These are phyloP conservation scores for Silybum marianum DNA, from an alignment of 129 eudicot species.

Conservation along the genomic window DNA sequence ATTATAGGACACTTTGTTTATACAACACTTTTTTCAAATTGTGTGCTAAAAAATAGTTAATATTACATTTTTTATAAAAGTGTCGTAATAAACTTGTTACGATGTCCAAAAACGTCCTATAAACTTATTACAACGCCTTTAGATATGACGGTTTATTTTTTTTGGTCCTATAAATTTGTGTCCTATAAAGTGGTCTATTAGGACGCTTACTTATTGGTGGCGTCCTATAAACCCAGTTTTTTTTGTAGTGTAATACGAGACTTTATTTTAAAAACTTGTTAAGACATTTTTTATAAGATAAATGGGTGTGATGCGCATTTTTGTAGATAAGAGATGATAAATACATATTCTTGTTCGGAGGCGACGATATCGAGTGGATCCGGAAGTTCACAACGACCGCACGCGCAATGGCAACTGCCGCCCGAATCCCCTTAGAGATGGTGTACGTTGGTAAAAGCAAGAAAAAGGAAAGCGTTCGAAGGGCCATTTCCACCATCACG, in stretches of 20 bases:
- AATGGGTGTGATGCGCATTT: not conserved
- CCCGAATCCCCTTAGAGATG: conserved; percentile 49
- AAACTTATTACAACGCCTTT: not conserved
- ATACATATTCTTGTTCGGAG: conserved; percentile 57
- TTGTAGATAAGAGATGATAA: conserved; percentile 40
- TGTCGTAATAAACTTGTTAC: not conserved
- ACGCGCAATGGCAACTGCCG: conserved; percentile 37
- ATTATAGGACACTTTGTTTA: too few species aligned
- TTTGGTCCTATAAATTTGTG: not conserved
- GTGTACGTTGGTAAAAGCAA: conserved; percentile 60
- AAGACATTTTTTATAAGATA: conserved; percentile 16
- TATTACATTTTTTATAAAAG: not conserved
- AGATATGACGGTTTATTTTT: too few species aligned
- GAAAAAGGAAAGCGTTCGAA: conserved; percentile 44
- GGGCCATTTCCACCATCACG: conserved; percentile 33
- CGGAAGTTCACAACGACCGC: conserved; percentile 51
- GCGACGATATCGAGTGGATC: conserved; percentile 64
- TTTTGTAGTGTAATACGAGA: too few species aligned
- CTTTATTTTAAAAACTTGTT: too few species aligned
- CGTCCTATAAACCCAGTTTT: not conserved
- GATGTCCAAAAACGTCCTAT: not conserved
- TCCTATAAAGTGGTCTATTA: not conserved
- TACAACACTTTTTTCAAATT: too few species aligned
- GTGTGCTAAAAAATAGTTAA: too few species aligned
- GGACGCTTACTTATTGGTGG: too few species aligned